These are phyloP conservation scores for Mycena vulgaris DNA, from an alignment of 768 basidiomycete species.

Conservation along the genomic window DNA sequence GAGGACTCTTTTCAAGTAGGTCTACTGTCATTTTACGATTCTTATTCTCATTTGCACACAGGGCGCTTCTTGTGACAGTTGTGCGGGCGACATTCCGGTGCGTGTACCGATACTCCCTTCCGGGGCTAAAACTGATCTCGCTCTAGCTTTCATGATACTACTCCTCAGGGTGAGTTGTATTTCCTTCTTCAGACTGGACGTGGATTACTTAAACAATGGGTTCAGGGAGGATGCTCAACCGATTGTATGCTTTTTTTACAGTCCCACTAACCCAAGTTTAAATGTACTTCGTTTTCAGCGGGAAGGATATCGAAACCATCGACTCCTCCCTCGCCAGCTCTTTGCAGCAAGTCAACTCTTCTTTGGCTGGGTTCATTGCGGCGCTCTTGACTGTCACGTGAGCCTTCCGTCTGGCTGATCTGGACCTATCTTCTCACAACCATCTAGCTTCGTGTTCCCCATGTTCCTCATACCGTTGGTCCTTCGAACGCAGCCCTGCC, in stretches of 20 bases:
- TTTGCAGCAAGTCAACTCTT: slow-evolving; percentile 83
- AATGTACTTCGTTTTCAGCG: slow-evolving; percentile 6
- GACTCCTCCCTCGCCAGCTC: slow-evolving; percentile 81
- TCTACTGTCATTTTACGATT: slow-evolving; percentile 43
- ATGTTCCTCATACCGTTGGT: slow-evolving; percentile 79
- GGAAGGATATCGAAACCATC: slow-evolving; percentile 85
- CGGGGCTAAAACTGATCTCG: neutral
- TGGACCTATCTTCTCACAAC: neutral
- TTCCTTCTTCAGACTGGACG: neutral
- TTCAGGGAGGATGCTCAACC: slow-evolving; percentile 88
- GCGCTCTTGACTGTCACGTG: slow-evolving; percentile 81
- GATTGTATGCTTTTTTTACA: slow-evolving; percentile 59
- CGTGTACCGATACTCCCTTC: slow-evolving; percentile 42
- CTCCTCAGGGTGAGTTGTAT: slow-evolving; percentile 73
- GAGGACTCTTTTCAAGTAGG: slow-evolving; percentile 59
- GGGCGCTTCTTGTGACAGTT: slow-evolving; percentile 74
- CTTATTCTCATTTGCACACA: slow-evolving; percentile 48
- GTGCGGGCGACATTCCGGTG: slow-evolving; percentile 89
- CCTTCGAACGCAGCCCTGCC: slow-evolving; percentile 51
- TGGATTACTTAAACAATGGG: neutral
- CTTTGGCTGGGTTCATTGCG: slow-evolving; percentile 82
- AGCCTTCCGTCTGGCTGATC: slow-evolving; percentile 43
- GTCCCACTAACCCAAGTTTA: neutral
- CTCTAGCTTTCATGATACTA: slow-evolving; percentile 64
- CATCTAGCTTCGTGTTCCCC: slow-evolving; percentile 79